Percentiles rank a stretch among this genome's conserved stretches.
Evolutionary conservation across 2,329 filamentous ascomycete species (phyloP).

Genomic region (Zymoseptoria brevis): DNA sequence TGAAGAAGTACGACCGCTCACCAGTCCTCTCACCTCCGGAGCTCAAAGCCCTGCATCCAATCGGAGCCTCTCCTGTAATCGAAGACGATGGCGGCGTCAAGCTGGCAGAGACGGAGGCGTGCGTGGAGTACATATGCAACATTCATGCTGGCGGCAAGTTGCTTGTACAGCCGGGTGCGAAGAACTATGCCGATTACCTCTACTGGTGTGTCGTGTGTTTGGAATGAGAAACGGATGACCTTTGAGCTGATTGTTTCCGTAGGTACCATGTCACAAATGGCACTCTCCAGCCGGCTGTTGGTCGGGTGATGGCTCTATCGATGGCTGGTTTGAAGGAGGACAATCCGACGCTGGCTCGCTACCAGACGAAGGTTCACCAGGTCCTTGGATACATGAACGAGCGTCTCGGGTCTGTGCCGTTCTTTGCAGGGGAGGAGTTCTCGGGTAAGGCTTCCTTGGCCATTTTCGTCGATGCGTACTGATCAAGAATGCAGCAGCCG

Average conservation of each 20-base stretch:
- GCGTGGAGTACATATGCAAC: constrained; percentile 54
- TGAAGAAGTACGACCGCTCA: constrained; percentile 40
- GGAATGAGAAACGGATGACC: not conserved
- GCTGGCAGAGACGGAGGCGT: constrained; percentile 53
- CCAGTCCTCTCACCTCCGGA: constrained; percentile 32
- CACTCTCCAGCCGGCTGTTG: constrained; percentile 33
- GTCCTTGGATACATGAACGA: constrained; percentile 43
- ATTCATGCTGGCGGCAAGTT: constrained; percentile 47
- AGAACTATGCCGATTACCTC: constrained; percentile 52
- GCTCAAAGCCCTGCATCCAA: constrained; percentile 31
- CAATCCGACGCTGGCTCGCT: constrained; percentile 26
- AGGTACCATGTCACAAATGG: constrained; percentile 34
- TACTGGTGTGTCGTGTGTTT: constrained; percentile 44
- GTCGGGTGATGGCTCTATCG: constrained; percentile 24
- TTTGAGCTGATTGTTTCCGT: not conserved
- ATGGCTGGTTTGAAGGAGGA: constrained; percentile 22
- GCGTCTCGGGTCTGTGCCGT: constrained; percentile 42
- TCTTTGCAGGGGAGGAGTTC: constrained; percentile 54
- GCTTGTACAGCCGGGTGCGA: constrained; percentile 37
- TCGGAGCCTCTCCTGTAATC: constrained; percentile 54
- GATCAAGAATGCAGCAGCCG: constrained; percentile 40
- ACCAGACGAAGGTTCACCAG: constrained; percentile 30
- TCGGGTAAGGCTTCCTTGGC: constrained; percentile 29
- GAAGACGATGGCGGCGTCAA: constrained; percentile 43
- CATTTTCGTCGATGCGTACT: not conserved